Conservation (phyloP, 768 basidiomycete genomes). For the Strobilomyces echinocephalus region DNA sequence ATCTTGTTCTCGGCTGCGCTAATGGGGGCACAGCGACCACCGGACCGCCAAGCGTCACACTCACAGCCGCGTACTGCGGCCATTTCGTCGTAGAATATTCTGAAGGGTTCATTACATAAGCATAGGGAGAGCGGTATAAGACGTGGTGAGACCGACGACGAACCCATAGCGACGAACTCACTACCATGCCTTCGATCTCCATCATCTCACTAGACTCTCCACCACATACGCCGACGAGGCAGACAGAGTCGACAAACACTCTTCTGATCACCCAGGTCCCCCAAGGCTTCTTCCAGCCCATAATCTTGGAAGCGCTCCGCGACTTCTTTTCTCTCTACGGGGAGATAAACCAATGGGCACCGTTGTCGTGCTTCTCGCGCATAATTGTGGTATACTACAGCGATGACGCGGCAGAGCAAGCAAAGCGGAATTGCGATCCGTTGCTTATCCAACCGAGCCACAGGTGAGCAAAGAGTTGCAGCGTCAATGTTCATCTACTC, state of each 20-base stretch:
- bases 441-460: slow-evolving; percentile 51
- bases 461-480: slow-evolving; percentile 39
- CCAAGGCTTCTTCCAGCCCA: slow-evolving; percentile 68
- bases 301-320: slow-evolving; percentile 59
- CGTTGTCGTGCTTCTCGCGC: slow-evolving; percentile 73
- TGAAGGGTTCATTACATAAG: slow-evolving; percentile 20
- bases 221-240: not conserved
- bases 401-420: slow-evolving; percentile 60
- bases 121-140: slow-evolving; percentile 3
- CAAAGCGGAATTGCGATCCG: slow-evolving; percentile 62
- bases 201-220: slow-evolving; percentile 19
- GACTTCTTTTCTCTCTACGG: slow-evolving; percentile 77
- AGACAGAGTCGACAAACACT: slow-evolving; percentile 61
- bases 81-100: not conserved
- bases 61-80: slow-evolving; percentile 18
- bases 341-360: slow-evolving; percentile 85
- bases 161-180: slow-evolving; percentile 4
- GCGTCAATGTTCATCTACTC: slow-evolving; percentile 4
- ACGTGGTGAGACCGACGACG: not conserved
- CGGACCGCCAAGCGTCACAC: slow-evolving; percentile 9
- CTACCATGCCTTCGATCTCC: slow-evolving; percentile 27
- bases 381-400: slow-evolving; percentile 75
- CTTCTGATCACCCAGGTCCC: slow-evolving; percentile 78
- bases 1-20: not conserved
- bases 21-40: slow-evolving; percentile 11